Base-by-base conservation (phyloP, 371 early-diverging fungal genomes). In the Apophysomyces sp. region DNA sequence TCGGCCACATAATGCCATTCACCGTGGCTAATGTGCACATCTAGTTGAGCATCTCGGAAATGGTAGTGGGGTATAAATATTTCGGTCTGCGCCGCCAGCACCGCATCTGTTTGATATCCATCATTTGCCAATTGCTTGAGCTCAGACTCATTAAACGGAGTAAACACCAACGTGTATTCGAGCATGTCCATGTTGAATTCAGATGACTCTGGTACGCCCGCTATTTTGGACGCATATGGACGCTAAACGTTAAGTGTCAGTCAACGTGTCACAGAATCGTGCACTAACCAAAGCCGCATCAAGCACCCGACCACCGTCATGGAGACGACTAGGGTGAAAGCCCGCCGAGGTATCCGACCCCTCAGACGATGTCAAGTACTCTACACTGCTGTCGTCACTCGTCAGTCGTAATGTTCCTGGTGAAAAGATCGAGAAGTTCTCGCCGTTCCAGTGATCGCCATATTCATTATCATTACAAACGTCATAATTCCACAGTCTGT, bases 381-480 rank as follows among this genome's bases (percentile, higher is more conserved):
- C 37, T 34, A 32, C 34, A 32, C 34, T 32, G 54, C 37, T 39
- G 21, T 57, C 57, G 11, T 27, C 40, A 15, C 12, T 57, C n/a
- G 49, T 57, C 40, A 40, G 39, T 28, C n/a, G 57, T 40, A 57
- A 37, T 13, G 57, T 26, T 30, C 32, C 28, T 21, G 63, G 18
- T 13, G 91, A 89, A 64, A 77, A 91, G 51, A 93, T 88, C 13
- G 90, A 89, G 69, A 94, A 93, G 72, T 94, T 92, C 60, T 94
- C 94, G 6, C 93, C 94, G 62, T 94, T 94, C 94, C 94, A 94
- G 37, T 91, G 88, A 63, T 94, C 94, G 0, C 92, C 94, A 66
- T 84, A 81, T 52, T 76, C 79, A 67, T 92, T 85, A 61, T 89
- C 89, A 65, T 94, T 94, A 54, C 77, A 78, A 8, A 92, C 79